Evolutionary conservation across 768 basidiomycete species (phyloP).

Genomic region (Rubroboletus satanas): DNA sequence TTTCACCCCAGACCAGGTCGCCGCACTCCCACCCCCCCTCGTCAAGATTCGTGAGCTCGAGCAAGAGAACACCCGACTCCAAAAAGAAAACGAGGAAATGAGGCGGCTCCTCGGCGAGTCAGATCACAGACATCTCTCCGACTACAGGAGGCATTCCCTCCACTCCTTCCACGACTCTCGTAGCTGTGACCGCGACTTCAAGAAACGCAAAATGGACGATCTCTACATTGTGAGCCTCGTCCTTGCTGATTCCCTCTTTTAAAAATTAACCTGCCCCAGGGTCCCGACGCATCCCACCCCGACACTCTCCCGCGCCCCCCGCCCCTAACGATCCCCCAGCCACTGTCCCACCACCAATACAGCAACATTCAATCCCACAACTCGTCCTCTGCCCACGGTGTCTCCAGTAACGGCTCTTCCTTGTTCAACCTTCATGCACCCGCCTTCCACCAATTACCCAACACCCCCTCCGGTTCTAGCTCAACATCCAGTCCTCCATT

Average conservation of each 20-base stretch:
- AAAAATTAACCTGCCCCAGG: constrained; percentile 28
- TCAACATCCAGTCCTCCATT: constrained; percentile 76
- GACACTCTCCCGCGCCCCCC: constrained; percentile 41
- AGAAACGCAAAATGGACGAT: constrained; percentile 59
- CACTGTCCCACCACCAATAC: constrained; percentile 49
- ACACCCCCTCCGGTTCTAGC: constrained; percentile 69
- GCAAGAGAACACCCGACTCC: constrained; percentile 69
- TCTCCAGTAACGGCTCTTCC: constrained; percentile 37
- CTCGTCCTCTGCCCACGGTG: constrained; percentile 38
- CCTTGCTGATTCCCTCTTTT: neutral
- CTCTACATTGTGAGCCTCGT: constrained; percentile 46
- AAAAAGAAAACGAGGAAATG: constrained; percentile 71
- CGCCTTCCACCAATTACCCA: constrained; percentile 58
- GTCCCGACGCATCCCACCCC: constrained; percentile 43
- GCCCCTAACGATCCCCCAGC: constrained; percentile 60
- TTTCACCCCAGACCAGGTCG: constrained; percentile 70
- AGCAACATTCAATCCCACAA: constrained; percentile 38
- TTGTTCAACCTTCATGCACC: constrained; percentile 53
- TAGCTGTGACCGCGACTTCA: constrained; percentile 54
- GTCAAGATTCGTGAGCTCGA: constrained; percentile 79
- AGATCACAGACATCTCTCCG: constrained; percentile 36
- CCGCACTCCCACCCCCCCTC: constrained; percentile 66
- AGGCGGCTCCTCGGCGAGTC: constrained; percentile 60
- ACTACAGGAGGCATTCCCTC: constrained; percentile 47
- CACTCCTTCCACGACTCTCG: constrained; percentile 48